Percentiles rank a stretch among this genome's conserved stretches.
Conservation (phyloP, 2,329 filamentous ascomycete species). For the Colletotrichum lupini region DNA sequence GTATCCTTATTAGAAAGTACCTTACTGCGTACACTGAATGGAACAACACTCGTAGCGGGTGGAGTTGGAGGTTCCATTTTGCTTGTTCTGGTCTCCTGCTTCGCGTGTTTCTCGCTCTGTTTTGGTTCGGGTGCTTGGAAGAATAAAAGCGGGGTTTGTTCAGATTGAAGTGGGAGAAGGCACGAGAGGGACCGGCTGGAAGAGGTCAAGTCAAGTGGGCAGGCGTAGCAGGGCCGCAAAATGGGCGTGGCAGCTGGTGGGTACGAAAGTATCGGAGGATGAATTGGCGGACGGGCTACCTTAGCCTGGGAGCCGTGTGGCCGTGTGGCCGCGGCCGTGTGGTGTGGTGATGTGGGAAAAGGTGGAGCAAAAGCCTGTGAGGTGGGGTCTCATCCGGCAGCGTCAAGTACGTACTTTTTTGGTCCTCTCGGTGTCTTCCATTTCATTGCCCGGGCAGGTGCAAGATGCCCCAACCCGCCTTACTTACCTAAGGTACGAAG, state of each 20-base stretch:
- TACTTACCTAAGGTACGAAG: not conserved
- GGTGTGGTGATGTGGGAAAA: conserved; percentile 2
- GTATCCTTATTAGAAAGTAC: too few relatives aligned
- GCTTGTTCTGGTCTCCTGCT: not conserved
- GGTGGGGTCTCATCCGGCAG: too few relatives aligned
- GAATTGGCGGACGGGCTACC: conserved; percentile 22
- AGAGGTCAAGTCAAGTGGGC: not conserved
- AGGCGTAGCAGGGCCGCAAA: not conserved
- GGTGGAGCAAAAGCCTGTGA: not conserved
- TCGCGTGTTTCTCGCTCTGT: not conserved
- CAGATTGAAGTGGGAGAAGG: not conserved
- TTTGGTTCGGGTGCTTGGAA: not conserved
- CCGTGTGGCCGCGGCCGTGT: conserved; percentile 19
- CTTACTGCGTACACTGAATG: too few relatives aligned
- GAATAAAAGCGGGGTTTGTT: conserved; percentile 2
- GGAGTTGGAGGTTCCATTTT: not conserved
- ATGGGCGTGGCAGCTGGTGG: conserved; percentile 4
- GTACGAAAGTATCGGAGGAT: conserved; percentile 1
- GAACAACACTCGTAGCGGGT: not conserved
- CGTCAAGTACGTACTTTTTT: conserved; percentile 4
- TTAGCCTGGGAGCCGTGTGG: conserved; percentile 28
- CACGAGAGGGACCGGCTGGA: not conserved
- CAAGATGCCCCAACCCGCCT: too few relatives aligned
- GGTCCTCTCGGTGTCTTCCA: not conserved
- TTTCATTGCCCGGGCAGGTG: not conserved